Conservation (phyloP, 495 filamentous ascomycete species). For the Neurospora sp. region DNA sequence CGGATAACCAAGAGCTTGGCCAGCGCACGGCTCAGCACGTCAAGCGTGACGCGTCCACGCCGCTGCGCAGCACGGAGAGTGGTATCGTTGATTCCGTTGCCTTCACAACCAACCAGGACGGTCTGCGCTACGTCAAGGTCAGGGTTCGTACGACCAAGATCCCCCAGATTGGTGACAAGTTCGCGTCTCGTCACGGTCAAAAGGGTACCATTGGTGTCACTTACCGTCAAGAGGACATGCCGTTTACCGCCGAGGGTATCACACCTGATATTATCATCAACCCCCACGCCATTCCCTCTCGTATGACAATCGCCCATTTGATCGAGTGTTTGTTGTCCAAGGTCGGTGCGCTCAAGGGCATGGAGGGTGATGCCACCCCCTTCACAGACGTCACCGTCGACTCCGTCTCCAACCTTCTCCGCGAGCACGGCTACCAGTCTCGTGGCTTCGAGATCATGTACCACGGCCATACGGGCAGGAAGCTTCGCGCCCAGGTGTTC, state of each 20-base stretch:
- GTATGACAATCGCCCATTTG: constrained; percentile 99
- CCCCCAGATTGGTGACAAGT: constrained; percentile 98
- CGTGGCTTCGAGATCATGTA: constrained; percentile 98
- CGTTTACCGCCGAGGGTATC: constrained; percentile 85
- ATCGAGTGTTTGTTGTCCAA: constrained; percentile 98
- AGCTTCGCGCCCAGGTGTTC: constrained; percentile 90
- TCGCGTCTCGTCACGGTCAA: constrained; percentile 96
- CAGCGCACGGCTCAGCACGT: constrained; percentile 80
- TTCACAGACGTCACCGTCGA: constrained; percentile 98
- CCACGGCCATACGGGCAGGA: constrained; percentile 91
- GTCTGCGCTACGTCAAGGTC: constrained; percentile 89
- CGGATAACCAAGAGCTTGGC: constrained; percentile 88
- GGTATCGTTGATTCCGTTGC: constrained; percentile 93
- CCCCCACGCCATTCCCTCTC: constrained; percentile 97
- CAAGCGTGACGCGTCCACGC: constrained; percentile 91
- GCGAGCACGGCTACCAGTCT: constrained; percentile 87
- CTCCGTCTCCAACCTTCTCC: constrained; percentile 80
- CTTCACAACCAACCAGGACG: constrained; percentile 84
- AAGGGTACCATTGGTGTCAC: constrained; percentile 99
- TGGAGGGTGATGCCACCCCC: constrained; percentile 93
- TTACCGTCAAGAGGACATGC: constrained; percentile 96
- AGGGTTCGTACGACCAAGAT: constrained; percentile 95
- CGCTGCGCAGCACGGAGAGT: constrained; percentile 86
- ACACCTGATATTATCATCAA: constrained; percentile 97
- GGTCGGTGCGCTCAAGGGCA: constrained; percentile 78